Conservation (phyloP, 2,329 filamentous ascomycete genomes). For the Monilinia fructicola region DNA sequence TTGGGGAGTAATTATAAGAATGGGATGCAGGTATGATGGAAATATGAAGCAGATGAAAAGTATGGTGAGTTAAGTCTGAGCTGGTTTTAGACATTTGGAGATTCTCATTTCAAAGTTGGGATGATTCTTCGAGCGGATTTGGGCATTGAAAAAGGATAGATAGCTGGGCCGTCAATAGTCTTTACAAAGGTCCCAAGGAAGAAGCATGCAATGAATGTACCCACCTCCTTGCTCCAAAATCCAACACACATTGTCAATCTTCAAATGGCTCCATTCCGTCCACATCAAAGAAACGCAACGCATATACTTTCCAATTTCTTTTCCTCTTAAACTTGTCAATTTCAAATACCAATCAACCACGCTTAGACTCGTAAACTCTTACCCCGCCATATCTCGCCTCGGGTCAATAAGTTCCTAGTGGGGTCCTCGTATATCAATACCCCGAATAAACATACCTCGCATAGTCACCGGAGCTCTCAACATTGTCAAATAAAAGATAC, state of each 20-base stretch:
- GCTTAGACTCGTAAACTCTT: neutral
- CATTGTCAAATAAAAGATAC: neutral
- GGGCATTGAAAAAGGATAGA: neutral
- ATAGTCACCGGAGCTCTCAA: neutral
- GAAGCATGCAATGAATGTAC: neutral
- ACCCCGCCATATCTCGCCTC: slow-evolving; percentile 21
- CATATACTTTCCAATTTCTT: neutral
- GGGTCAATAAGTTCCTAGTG: slow-evolving; percentile 21
- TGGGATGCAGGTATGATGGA: neutral
- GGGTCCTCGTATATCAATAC: slow-evolving; percentile 18
- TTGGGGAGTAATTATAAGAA: slow-evolving; percentile 41
- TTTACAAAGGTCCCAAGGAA: neutral
- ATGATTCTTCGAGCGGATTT: neutral
- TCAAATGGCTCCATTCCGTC: neutral
- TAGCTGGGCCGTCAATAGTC: too few relatives aligned
- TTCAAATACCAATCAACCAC: neutral
- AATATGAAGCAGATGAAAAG: neutral
- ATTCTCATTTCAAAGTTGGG: neutral
- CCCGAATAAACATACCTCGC: slow-evolving; percentile 12
- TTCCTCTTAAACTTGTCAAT: neutral
- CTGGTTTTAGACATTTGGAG: neutral
- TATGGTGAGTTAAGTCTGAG: neutral
- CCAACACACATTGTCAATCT: neutral
- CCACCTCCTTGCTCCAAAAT: slow-evolving; percentile 5
- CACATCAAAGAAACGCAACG: neutral